Evolutionary conservation across 1,284 basidiomycete species (phyloP).

Genomic region (Cystobasidium pallidum): DNA sequence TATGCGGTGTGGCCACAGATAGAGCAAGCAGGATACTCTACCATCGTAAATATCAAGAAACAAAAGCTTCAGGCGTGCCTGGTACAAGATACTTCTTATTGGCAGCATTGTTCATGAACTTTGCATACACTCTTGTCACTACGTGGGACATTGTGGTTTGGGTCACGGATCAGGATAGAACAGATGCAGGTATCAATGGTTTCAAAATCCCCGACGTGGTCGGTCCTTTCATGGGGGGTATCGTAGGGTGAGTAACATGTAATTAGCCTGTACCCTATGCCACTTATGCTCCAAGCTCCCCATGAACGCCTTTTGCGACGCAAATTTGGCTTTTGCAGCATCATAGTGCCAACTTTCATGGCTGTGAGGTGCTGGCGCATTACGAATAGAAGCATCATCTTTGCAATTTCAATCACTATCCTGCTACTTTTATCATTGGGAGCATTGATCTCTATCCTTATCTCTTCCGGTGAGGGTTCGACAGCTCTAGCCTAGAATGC

Average conservation of each 20-base stretch:
- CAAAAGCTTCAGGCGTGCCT: constrained; percentile 14
- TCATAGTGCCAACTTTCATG: constrained; percentile 37
- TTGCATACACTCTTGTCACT: constrained; percentile 5
- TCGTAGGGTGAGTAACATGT: constrained; percentile 24
- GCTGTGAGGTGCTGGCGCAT: constrained; percentile 40
- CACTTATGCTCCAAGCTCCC: no score
- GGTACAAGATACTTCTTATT: constrained; percentile 30
- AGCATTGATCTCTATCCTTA: constrained; percentile 10
- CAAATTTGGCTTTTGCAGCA: no score
- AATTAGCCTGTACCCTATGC: no score
- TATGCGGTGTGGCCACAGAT: constrained; percentile 36
- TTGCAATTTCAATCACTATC: constrained; percentile 11
- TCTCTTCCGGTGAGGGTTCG: constrained; percentile 17
- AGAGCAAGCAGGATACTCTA: constrained; percentile 10
- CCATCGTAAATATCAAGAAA: constrained; percentile 34
- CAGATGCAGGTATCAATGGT: constrained; percentile 4
- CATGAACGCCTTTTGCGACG: no score
- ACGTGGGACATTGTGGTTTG: constrained; percentile 34
- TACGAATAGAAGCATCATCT: constrained; percentile 18
- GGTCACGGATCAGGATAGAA: constrained; percentile 22
- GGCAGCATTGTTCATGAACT: constrained; percentile 18
- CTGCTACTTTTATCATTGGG: constrained; percentile 7
- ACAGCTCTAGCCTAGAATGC: no score
- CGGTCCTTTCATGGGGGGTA: constrained; percentile 14
- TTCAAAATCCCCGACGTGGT: constrained; percentile 17